These are phyloP conservation scores for Shiraia sp. DNA, from an alignment of 2,329 filamentous ascomycete genomes.

Conservation along the genomic window DNA sequence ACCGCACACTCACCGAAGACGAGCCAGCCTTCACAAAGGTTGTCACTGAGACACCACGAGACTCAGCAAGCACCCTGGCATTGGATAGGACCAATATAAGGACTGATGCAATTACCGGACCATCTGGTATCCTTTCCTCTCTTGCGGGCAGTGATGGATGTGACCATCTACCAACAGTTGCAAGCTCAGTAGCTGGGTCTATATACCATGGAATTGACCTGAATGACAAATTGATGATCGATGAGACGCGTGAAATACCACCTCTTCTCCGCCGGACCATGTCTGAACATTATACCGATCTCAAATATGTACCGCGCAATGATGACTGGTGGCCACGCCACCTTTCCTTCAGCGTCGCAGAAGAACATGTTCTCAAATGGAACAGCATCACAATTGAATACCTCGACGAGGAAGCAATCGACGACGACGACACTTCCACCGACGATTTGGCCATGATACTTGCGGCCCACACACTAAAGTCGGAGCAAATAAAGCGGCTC, in stretches of 20 bases:
- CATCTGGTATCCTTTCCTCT: slow-evolving; percentile 14
- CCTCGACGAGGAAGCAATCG: slow-evolving; percentile 21
- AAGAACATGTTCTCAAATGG: slow-evolving; percentile 74
- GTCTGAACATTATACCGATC: slow-evolving; percentile 51
- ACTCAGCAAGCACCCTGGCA: slow-evolving; percentile 28
- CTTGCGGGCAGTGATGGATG: slow-evolving; percentile 24
- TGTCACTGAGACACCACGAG: slow-evolving; percentile 40
- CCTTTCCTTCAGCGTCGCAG: slow-evolving; percentile 74
- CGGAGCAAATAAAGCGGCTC: slow-evolving; percentile 66
- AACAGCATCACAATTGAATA: slow-evolving; percentile 22
- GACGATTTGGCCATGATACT: slow-evolving; percentile 37
- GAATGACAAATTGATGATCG: slow-evolving; percentile 35
- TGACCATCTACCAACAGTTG: slow-evolving; percentile 47
- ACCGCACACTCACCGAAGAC: slow-evolving; percentile 13
- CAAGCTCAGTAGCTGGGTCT: slow-evolving; percentile 63
- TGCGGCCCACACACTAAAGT: slow-evolving; percentile 43
- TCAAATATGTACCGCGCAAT: slow-evolving; percentile 44
- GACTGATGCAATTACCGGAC: slow-evolving; percentile 22
- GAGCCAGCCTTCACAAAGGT: slow-evolving; percentile 39
- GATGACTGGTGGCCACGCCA: slow-evolving; percentile 71
- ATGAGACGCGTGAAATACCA: slow-evolving; percentile 56
- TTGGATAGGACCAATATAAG: slow-evolving; percentile 16
- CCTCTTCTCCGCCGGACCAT: slow-evolving; percentile 65
- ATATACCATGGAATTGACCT: slow-evolving; percentile 63
- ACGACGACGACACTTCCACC: slow-evolving; percentile 38